Evolutionary conservation across 2,329 filamentous ascomycete species (phyloP).

Genomic region (Colletotrichum theobromicola): DNA sequence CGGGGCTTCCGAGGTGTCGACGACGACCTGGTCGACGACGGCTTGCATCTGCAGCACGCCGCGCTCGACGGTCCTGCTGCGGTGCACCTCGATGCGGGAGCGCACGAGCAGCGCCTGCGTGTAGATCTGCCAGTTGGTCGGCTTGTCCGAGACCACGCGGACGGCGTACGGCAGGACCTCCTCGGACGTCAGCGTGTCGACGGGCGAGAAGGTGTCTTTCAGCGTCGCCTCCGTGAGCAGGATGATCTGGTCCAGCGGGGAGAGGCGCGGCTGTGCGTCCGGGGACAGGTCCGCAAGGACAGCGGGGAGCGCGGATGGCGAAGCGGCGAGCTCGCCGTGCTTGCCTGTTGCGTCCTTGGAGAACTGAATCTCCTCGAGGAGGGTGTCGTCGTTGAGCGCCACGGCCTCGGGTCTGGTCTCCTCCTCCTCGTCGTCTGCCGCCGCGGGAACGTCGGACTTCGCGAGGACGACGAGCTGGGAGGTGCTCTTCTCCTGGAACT

Average conservation of each 20-base stretch:
- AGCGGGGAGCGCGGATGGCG: slow-evolving; percentile 55
- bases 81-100: slow-evolving; percentile 87
- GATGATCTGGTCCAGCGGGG: slow-evolving; percentile 87
- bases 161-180: slow-evolving; percentile 91
- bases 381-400: slow-evolving; percentile 88
- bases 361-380: slow-evolving; percentile 83
- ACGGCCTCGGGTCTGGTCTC: slow-evolving; percentile 67
- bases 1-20: slow-evolving; percentile 67
- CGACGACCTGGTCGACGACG: slow-evolving; percentile 92
- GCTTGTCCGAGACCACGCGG: slow-evolving; percentile 85
- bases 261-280: slow-evolving; percentile 80
- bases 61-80: slow-evolving; percentile 85
- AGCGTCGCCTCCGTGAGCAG: slow-evolving; percentile 87
- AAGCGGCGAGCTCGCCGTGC: slow-evolving; percentile 37
- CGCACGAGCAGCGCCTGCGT: slow-evolving; percentile 91
- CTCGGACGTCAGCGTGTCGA: slow-evolving; percentile 87
- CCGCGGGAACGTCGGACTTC: slow-evolving; percentile 58
- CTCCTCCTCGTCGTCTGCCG: slow-evolving; percentile 26
- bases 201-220: slow-evolving; percentile 84
- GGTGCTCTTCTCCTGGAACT: slow-evolving; percentile 77
- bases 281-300: slow-evolving; percentile 72
- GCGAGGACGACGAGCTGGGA: slow-evolving; percentile 93
- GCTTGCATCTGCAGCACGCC: slow-evolving; percentile 93
- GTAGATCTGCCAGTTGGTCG: slow-evolving; percentile 97
- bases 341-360: slow-evolving; percentile 54